Base-by-base conservation (phyloP, 2,329 filamentous ascomycete genomes). In the Harringtonia lauricola region DNA sequence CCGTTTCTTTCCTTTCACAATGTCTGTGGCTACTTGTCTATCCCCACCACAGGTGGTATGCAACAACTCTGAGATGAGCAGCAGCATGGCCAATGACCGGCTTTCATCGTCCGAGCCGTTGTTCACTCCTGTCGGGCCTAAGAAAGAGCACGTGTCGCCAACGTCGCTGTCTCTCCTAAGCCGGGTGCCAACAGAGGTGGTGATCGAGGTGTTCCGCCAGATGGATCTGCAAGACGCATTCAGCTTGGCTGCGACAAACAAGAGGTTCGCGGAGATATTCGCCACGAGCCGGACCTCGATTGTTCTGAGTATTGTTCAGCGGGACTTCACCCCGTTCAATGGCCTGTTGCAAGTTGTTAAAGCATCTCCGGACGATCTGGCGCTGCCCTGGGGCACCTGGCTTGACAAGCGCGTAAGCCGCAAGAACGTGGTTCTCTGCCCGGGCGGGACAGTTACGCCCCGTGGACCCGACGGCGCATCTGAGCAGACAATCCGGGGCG, bases 331-430 rank as follows among this genome's bases (percentile, higher is more conserved):
- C 47, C 72, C 60, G 1, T 59, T 72, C 29, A 60, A 67, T 17
- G 63, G 64, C 15, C 58, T 76, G 12, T 58, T 75, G 17, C 66
- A 68, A 45, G 53, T 71, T 17, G 64, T 68, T 43, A 70, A 65
- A 12, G 64, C 68, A 18, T 61, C 63, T 3, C 52, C 56, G 9
- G 55, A 56, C 3, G 66, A 70, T 43, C 48, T 66, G 12, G 43
- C 52, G 12, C 47, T 50, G 5, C 51, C 54, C 1, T 57, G 56
- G 18, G 57, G 59, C 3, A 55, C 57, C 1, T 69, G 67, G 52
- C 55, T 60, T 30, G 58, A 63, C 21, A 64, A 65, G 13, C 58
- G 51, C 33, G 48, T 70, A 15, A 46, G 66, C 22, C 66, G 67
- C 40, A 60, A 60, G 43, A 60, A 51, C 13, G 38, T 37, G 6